A percentile compares a stretch with the other conserved stretches of the same genome.
Evolutionary conservation across 371 early-diverging fungal species (phyloP).

Genomic region (Mortierella sp.): DNA sequence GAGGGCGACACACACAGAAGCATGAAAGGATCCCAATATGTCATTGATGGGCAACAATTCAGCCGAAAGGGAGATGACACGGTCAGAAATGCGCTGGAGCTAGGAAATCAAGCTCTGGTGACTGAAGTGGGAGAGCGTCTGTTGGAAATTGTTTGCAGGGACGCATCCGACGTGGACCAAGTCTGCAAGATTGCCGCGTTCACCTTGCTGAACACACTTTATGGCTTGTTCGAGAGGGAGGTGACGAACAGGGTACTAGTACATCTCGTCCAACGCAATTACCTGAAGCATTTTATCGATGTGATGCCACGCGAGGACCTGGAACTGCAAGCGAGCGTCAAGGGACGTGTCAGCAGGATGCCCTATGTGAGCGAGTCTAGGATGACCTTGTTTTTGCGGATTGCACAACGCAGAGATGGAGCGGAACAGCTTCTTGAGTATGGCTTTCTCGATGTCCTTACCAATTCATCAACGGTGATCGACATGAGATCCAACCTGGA

Average conservation of each 20-base stretch:
- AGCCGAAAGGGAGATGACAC: conserved; percentile 10
- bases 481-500: conserved; percentile 69
- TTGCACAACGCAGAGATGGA: conserved; percentile 81
- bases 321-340: conserved; percentile 67
- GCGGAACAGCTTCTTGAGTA: conserved; percentile 78
- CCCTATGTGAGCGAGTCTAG: conserved; percentile 85
- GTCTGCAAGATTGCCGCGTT: conserved; percentile 91
- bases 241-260: conserved; percentile 65
- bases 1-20: conserved; percentile 30
- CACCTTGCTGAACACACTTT: conserved; percentile 77
- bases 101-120: conserved; percentile 56
- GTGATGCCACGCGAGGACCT: conserved; percentile 75
- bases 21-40: conserved; percentile 8
- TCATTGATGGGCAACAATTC: conserved; percentile 13
- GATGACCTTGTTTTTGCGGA: conserved; percentile 81
- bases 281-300: conserved; percentile 71
- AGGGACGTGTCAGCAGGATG: conserved; percentile 63
- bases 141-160: conserved; percentile 76
- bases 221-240: conserved; percentile 62
- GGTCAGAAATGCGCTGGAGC: conserved; percentile 37
- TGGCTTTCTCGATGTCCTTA: conserved; percentile 81
- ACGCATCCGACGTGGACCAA: conserved; percentile 83
- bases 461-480: conserved; percentile 75
- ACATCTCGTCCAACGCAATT: conserved; percentile 76
- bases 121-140: conserved; percentile 71